A percentile compares a stretch with the other conserved stretches of the same genome.
Conservation (phyloP, 352 stramenopile species). For the Peronospora destructor region DNA sequence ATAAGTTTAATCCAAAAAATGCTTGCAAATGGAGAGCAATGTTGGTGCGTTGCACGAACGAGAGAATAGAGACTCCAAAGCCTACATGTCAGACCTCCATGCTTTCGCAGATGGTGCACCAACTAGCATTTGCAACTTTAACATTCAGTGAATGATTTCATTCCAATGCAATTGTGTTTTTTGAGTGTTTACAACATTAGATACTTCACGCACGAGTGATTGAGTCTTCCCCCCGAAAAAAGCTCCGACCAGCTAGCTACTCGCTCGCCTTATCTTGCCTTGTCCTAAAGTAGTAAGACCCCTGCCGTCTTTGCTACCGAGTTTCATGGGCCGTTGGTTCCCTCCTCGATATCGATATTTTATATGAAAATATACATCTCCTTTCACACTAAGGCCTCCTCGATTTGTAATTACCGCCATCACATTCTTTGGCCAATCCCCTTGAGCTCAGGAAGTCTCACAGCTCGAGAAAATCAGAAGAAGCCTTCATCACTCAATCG, state of each 20-base stretch:
- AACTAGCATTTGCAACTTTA: too few relatives aligned
- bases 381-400: conserved; percentile 4
- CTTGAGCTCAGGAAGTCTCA: neutral
- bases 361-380: conserved; percentile 26
- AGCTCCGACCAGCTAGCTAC: conserved; percentile 1
- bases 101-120: too few relatives aligned
- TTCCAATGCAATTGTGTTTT: conserved; percentile 6
- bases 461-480: conserved; percentile 4
- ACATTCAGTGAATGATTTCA: neutral
- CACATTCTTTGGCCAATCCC: neutral
- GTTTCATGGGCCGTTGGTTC: conserved; percentile 12
- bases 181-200: conserved; percentile 17
- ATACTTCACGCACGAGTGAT: conserved; percentile 25
- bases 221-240: neutral
- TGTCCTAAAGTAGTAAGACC: conserved; percentile 7
- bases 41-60: too few relatives aligned
- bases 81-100: too few relatives aligned
- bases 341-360: conserved; percentile 14
- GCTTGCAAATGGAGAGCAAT: too few relatives aligned
- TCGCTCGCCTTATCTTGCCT: conserved; percentile 5
- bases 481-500: conserved; percentile 30
- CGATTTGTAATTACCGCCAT: neutral
- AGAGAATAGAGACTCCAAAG: too few relatives aligned
- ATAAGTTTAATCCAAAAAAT: too few relatives aligned
- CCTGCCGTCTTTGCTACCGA: conserved; percentile 1